A percentile compares a stretch with the other conserved stretches of the same genome.
These are phyloP conservation scores for Drechslerella stenobrocha DNA, from an alignment of 2,329 filamentous ascomycete species.

Conservation along the genomic window DNA sequence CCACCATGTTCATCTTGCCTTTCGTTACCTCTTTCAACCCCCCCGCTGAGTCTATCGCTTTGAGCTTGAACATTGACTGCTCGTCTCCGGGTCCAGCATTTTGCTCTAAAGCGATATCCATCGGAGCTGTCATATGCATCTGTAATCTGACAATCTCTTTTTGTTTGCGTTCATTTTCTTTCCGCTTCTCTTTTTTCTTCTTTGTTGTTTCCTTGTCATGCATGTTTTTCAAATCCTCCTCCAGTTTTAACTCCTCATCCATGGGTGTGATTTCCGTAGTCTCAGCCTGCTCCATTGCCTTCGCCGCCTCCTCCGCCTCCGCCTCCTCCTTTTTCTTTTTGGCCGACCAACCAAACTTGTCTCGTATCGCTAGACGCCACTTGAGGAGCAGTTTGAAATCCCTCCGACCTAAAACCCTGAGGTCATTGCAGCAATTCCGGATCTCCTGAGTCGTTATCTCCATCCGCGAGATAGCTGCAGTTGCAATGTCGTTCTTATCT, in stretches of 20 bases:
- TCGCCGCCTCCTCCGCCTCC: slow-evolving; percentile 56
- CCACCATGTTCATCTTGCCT: slow-evolving; percentile 74
- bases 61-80: slow-evolving; percentile 83
- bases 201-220: slow-evolving; percentile 75
- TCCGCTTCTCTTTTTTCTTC: slow-evolving; percentile 80
- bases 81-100: slow-evolving; percentile 71
- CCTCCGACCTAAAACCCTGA: slow-evolving; percentile 88
- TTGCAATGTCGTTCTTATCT: slow-evolving; percentile 78
- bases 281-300: slow-evolving; percentile 57
- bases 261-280: slow-evolving; percentile 82
- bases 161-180: slow-evolving; percentile 90
- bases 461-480: slow-evolving; percentile 81
- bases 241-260: slow-evolving; percentile 90
- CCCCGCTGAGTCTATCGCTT: slow-evolving; percentile 74
- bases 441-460: slow-evolving; percentile 86
- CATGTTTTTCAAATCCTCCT: slow-evolving; percentile 80
- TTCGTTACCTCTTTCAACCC: slow-evolving; percentile 70
- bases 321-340: slow-evolving; percentile 66
- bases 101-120: slow-evolving; percentile 93
- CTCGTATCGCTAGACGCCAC: slow-evolving; percentile 86
- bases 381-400: slow-evolving; percentile 88
- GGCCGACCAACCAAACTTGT: slow-evolving; percentile 81
- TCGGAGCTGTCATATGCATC: slow-evolving; percentile 92
- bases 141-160: slow-evolving; percentile 96
- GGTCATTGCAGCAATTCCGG: slow-evolving; percentile 73